phyloP scores from a whole-genome alignment of 1,284 basidiomycete genomes.

The Schizophyllum commune region DNA sequence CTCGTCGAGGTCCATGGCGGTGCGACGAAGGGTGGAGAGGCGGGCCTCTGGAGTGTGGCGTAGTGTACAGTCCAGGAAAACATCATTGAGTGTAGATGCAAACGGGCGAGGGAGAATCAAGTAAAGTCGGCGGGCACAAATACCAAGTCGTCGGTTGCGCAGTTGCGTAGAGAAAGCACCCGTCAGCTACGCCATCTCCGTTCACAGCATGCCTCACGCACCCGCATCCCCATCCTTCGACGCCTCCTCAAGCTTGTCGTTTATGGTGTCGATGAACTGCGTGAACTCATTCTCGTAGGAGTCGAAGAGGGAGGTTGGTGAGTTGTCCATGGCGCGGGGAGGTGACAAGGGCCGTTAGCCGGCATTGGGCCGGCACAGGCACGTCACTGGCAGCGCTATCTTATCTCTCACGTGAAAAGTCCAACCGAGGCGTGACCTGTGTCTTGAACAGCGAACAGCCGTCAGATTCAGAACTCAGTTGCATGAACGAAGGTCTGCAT shows the following conservation, averaged over 20 bases:
- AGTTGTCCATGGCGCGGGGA: slow-evolving; percentile 54
- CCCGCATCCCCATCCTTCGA: slow-evolving; percentile 40
- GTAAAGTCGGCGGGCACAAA: slow-evolving; percentile 1
- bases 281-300: slow-evolving; percentile 78
- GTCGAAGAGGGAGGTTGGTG: slow-evolving; percentile 73
- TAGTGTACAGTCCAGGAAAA: too few species aligned
- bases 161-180: too few species aligned
- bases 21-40: slow-evolving; percentile 75
- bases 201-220: background rate
- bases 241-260: slow-evolving; percentile 54
- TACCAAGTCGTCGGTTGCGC: background rate
- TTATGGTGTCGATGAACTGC: slow-evolving; percentile 62
- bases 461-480: too few species aligned
- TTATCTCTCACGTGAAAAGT: background rate
- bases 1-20: slow-evolving; percentile 96
- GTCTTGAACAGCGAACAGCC: too few species aligned
- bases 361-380: background rate
- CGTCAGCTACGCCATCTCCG: too few species aligned
- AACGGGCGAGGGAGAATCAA: background rate
- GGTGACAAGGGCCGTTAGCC: background rate
- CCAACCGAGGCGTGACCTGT: background rate
- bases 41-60: slow-evolving; percentile 57
- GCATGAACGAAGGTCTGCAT: too few species aligned
- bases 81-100: too few species aligned
- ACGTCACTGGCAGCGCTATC: background rate